Evolutionary conservation across 768 basidiomycete genomes (phyloP).

Genomic region (Gloeostereum incarnatum): DNA sequence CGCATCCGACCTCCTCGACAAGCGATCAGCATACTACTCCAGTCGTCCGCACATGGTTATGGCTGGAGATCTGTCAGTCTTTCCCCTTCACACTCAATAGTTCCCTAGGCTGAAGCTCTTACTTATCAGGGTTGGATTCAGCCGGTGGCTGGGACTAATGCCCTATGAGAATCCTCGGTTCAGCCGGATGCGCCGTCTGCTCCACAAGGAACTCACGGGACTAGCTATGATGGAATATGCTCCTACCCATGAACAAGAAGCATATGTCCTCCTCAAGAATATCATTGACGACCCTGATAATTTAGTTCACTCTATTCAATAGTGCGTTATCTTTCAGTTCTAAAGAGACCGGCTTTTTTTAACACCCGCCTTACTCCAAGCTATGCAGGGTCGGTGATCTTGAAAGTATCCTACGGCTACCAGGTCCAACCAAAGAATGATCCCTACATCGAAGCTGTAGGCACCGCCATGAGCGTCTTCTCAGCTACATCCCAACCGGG

Average conservation of each 20-base stretch:
- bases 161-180: too few species aligned
- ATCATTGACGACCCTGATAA: not conserved
- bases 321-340: not conserved
- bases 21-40: not conserved
- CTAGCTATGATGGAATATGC: not conserved
- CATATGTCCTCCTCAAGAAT: not conserved
- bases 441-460: not conserved
- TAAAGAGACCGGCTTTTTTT: not conserved
- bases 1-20: slow-evolving; percentile 5
- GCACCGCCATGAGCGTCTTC: not conserved
- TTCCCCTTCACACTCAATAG: not conserved
- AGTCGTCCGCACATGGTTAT: not conserved
- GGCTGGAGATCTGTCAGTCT: not conserved
- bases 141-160: not conserved
- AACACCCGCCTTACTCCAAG: not conserved
- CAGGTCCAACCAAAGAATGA: not conserved
- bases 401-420: not conserved
- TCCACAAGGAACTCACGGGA: not conserved
- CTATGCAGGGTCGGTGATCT: not conserved
- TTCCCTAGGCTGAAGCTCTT: not conserved
- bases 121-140: not conserved
- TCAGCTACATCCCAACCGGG: not conserved
- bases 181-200: not conserved
- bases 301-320: not conserved
- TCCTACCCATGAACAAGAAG: not conserved